A percentile compares a stretch with the other conserved stretches of the same genome.
These are phyloP conservation scores for Lactuca sativa DNA, from an alignment of 129 eudicot genomes.

Conservation along the genomic window DNA sequence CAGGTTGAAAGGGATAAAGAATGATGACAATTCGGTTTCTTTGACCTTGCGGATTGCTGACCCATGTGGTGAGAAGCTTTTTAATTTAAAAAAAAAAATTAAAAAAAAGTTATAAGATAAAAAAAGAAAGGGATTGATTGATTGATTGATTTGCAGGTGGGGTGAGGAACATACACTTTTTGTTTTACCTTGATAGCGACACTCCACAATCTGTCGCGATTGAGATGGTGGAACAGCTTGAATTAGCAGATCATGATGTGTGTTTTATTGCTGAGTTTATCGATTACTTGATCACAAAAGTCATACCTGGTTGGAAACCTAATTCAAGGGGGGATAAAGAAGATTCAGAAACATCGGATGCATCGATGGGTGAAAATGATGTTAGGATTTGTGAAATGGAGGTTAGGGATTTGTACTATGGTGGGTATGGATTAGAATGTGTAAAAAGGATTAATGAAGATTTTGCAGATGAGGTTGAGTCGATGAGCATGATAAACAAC, in stretches of 20 bases:
- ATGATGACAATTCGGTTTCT: constrained; percentile 46
- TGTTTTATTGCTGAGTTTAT: constrained; percentile 69
- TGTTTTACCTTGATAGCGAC: constrained; percentile 56
- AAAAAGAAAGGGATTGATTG: no score
- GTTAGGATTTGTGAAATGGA: background rate
- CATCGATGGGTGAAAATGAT: background rate
- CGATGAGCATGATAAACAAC: background rate
- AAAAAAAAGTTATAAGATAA: no score
- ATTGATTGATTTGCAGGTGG: constrained; percentile 40
- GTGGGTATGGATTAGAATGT: background rate
- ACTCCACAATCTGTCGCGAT: constrained; percentile 66
- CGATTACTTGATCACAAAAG: constrained; percentile 44
- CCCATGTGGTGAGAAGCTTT: constrained; percentile 36
- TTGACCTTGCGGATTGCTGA: constrained; percentile 64
- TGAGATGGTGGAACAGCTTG: constrained; percentile 89
- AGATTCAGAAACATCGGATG: background rate
- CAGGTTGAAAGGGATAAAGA: constrained; percentile 46
- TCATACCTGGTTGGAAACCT: constrained; percentile 47
- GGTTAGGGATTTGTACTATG: background rate
- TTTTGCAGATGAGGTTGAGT: background rate
- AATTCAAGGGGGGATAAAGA: constrained; percentile 25
- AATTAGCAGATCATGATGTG: constrained; percentile 60
- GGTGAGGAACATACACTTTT: constrained; percentile 60
- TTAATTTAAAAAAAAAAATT: no score
- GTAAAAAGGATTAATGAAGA: background rate